phyloP scores from a whole-genome alignment of 371 early-diverging fungal genomes.

The Amoeboaphelidium occidentale region DNA sequence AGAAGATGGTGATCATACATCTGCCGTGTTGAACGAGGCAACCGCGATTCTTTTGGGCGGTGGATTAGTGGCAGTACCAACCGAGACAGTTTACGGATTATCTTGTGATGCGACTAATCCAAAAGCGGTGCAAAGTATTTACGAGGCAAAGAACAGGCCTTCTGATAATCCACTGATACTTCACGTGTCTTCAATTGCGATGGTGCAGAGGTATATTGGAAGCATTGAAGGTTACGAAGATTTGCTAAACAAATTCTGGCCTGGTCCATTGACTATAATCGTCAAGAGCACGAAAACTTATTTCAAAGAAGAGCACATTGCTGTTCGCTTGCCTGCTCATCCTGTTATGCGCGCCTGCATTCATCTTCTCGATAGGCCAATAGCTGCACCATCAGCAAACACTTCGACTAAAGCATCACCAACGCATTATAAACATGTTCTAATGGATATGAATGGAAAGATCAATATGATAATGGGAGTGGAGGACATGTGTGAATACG shows the following conservation, averaged over 20 bases:
- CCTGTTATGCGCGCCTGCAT: constrained; percentile 78
- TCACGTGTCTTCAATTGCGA: constrained; percentile 71
- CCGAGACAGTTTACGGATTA: constrained; percentile 99
- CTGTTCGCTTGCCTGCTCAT: constrained; percentile 82
- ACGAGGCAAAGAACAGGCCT: constrained; percentile 78
- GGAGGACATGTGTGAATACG: constrained; percentile 83
- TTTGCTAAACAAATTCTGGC: constrained; percentile 63
- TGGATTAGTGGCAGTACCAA: constrained; percentile 79
- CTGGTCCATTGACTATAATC: constrained; percentile 92
- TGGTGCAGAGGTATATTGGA: constrained; percentile 38
- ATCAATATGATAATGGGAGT: constrained; percentile 46
- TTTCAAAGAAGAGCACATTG: constrained; percentile 61
- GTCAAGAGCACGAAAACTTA: constrained; percentile 43
- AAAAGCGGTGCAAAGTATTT: constrained; percentile 56
- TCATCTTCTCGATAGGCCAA: constrained; percentile 54
- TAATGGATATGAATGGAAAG: constrained; percentile 54
- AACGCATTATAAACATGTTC: constrained; percentile 74
- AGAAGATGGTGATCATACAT: too few relatives aligned
- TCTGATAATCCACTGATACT: constrained; percentile 97
- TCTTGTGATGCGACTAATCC: constrained; percentile 68
- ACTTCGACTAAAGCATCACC: constrained; percentile 90
- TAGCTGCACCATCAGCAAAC: constrained; percentile 99
- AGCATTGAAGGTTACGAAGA: neutral
- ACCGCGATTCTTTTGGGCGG: constrained; percentile 9
- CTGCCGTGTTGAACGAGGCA: too few relatives aligned